A percentile compares a stretch with the other conserved stretches of the same genome.
Evolutionary conservation across 352 stramenopile genomes (phyloP).

Genomic region (Phytopythium helicoides): DNA sequence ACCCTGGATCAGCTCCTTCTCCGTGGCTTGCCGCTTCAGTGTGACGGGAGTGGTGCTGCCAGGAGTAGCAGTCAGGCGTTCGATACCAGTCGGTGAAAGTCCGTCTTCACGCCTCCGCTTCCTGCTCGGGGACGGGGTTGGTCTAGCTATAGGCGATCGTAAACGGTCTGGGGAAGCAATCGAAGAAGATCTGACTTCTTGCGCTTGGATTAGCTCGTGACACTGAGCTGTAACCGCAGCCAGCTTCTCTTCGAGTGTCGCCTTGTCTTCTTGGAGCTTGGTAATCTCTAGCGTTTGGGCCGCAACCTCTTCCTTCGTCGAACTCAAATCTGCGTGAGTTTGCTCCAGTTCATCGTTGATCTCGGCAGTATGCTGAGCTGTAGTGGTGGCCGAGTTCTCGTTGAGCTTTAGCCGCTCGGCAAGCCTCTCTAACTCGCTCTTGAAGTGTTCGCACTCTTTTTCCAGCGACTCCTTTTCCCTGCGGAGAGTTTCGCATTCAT

Average conservation of each 20-base stretch:
- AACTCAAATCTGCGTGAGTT: conserved; percentile 8
- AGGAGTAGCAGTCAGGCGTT: background rate
- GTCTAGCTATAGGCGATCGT: conserved; percentile 1
- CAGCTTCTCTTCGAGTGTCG: conserved; percentile 32
- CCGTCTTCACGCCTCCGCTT: background rate
- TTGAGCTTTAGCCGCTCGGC: conserved; percentile 15
- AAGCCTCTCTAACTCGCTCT: conserved; percentile 12
- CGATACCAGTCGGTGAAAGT: background rate
- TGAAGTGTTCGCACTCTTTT: background rate
- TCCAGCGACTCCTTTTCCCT: conserved; percentile 15
- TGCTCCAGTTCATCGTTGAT: conserved; percentile 26
- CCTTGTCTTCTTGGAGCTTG: conserved; percentile 18
- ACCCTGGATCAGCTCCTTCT: conserved; percentile 44
- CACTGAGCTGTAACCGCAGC: background rate
- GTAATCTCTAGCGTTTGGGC: conserved; percentile 36
- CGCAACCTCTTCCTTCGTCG: conserved; percentile 17
- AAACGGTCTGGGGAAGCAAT: background rate
- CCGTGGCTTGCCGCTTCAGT: conserved; percentile 22
- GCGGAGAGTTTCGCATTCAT: conserved; percentile 16
- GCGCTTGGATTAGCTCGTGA: conserved; percentile 1
- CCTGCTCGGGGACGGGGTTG: conserved; percentile 1
- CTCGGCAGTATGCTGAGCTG: conserved; percentile 21
- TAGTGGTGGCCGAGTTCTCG: conserved; percentile 5
- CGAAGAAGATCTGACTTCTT: conserved; percentile 14
- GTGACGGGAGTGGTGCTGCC: background rate